phyloP scores from a whole-genome alignment of 1,139 yeast genomes.

The Suhomyces wounanorum region DNA sequence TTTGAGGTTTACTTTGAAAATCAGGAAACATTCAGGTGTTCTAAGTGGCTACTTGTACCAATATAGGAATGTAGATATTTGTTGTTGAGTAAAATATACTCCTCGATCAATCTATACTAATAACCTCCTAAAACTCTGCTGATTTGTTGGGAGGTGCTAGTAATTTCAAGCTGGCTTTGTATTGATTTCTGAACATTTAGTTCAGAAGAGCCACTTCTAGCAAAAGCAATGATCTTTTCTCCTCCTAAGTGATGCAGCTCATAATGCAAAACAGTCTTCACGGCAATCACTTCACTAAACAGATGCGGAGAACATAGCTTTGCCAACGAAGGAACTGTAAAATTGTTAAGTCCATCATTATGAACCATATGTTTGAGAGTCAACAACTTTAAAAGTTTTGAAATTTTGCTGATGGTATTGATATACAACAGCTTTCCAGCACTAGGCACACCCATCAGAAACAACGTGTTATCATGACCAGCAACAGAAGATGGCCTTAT shows the following conservation, averaged over 20 bases:
- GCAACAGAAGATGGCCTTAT: slow-evolving; percentile 3
- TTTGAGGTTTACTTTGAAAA: too few species aligned
- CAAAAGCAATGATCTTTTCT: slow-evolving; percentile 7
- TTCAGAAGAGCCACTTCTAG: neutral
- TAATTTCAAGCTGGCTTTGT: slow-evolving; percentile 13
- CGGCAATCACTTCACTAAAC: slow-evolving; percentile 13
- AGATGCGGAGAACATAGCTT: slow-evolving; percentile 16
- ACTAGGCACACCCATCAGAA: slow-evolving; percentile 16
- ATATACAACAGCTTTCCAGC: slow-evolving; percentile 26
- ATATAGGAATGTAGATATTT: neutral
- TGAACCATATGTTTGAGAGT: slow-evolving; percentile 25
- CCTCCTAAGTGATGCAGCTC: slow-evolving; percentile 2
- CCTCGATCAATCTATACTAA: neutral
- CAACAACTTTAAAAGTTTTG: slow-evolving; percentile 21
- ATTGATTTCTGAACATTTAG: slow-evolving; percentile 3
- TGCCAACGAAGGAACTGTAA: slow-evolving; percentile 15
- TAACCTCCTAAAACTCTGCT: slow-evolving; percentile 1
- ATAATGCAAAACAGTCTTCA: slow-evolving; percentile 13
- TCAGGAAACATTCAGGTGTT: too few species aligned
- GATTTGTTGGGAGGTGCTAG: slow-evolving; percentile 6
- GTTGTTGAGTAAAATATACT: neutral
- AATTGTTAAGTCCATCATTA: slow-evolving; percentile 21
- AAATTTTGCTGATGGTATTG: slow-evolving; percentile 20
- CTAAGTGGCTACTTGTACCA: too few species aligned
- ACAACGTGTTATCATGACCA: slow-evolving; percentile 17